Base-by-base conservation (phyloP, 768 basidiomycete species). In the Pisolithus microcarpus region DNA sequence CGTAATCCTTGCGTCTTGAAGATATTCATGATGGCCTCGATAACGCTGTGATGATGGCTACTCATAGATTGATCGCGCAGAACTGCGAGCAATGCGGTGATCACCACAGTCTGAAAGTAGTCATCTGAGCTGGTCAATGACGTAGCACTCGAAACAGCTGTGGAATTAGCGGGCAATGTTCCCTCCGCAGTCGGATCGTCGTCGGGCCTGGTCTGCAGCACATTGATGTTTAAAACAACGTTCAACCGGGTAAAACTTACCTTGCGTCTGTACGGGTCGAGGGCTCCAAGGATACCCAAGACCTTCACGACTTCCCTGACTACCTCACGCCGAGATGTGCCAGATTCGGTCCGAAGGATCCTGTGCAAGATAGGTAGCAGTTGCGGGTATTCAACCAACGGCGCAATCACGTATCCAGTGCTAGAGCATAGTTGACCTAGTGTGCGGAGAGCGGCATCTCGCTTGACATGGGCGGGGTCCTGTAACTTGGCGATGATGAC, bases 1-100 rank as follows among this genome's bases (percentile, higher is more conserved):
- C 94, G 93, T 63, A 98, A 71, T 13, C 95, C 93, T 63, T 98
- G 94, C 0, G 93, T 96, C 68, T 94, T 93, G 78, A 98, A 99
- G 54, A 99, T 98, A 43, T 91, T 87, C 91, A 98, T 97, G 58
- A 99, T 87, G 1, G 93, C 93, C 65, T 98, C 93, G 51, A 98
- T 93, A 43, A 94, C 95, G 21, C 84, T 87, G 61, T 96, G 87
- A 60, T 97, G 93, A 59, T 91, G 85, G 50, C 75, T 83, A 60
- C 79, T 87, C 53, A 96, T 75, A 1, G 92, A 84, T 49, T 89
- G 84, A 64, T 99, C 96, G 62, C 85, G 89, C 54, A 99, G 66
- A 52, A 99, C 87, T 38, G 81, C 78, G 31, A 98, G 77, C 9
- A 99, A 77, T 0, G 92, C 80, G 24, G 82, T 87, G 64, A 99